A percentile compares a stretch with the other conserved stretches of the same genome.
Evolutionary conservation across 768 basidiomycete genomes (phyloP).

Genomic region (Mrakia blollopis): DNA sequence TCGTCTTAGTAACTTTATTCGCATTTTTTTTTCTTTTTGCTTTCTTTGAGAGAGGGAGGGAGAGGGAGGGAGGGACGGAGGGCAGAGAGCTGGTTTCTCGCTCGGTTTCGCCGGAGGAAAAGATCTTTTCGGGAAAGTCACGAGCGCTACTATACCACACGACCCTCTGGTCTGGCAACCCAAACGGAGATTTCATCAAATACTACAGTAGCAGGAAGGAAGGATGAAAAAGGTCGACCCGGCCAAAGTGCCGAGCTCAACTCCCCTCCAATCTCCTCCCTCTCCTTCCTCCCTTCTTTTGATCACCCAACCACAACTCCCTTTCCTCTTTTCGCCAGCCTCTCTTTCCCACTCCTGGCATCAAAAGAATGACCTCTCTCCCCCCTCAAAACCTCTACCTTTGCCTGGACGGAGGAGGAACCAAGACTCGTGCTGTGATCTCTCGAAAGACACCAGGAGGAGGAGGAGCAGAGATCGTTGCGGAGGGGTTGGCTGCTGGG

Average conservation of each 20-base stretch:
- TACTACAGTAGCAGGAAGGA: background rate
- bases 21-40: too few relatives aligned
- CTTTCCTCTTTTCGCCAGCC: background rate
- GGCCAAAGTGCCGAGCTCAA: background rate
- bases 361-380: background rate
- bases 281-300: background rate
- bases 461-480: background rate
- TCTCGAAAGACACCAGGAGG: background rate
- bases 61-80: too few relatives aligned
- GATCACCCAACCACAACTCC: background rate
- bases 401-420: slow-evolving; percentile 25
- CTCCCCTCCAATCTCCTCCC: background rate
- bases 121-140: too few relatives aligned
- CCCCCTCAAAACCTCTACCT: slow-evolving; percentile 1
- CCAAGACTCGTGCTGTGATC: slow-evolving; percentile 29
- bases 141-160: too few relatives aligned
- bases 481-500: slow-evolving; percentile 12
- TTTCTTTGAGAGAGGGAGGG: too few relatives aligned
- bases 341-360: background rate
- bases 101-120: too few relatives aligned
- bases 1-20: too few relatives aligned
- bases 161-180: background rate
- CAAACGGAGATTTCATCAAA: background rate
- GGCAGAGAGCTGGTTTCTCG: too few relatives aligned
- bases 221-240: background rate